Evolutionary conservation across 148 eudicot species (phyloP).

Genomic region (Amaranthus palmeri): DNA sequence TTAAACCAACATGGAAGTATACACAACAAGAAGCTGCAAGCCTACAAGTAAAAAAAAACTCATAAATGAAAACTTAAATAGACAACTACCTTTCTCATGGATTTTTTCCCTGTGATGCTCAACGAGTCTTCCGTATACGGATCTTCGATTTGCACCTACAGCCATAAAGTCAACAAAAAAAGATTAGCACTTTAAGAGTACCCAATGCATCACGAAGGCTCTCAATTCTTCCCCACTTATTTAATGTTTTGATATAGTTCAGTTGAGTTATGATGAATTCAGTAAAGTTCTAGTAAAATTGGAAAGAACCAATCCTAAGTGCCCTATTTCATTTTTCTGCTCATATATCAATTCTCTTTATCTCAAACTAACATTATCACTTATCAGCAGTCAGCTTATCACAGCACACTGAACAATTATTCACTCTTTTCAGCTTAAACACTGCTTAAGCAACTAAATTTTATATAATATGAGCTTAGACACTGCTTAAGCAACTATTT

Average conservation of each 20-base stretch:
- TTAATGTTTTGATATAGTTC: too few relatives aligned
- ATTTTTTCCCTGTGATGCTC: conserved; percentile 13
- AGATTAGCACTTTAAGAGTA: background rate
- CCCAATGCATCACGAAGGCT: background rate
- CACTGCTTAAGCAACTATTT: too few relatives aligned
- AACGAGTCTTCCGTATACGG: conserved; percentile 19
- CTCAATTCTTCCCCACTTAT: background rate
- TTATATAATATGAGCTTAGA: too few relatives aligned
- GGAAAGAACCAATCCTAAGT: too few relatives aligned
- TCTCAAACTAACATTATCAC: background rate
- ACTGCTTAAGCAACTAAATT: too few relatives aligned
- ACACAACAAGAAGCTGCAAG: conserved; percentile 1
- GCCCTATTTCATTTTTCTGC: background rate
- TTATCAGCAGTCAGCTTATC: too few relatives aligned
- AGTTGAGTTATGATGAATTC: too few relatives aligned
- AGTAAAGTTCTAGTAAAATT: too few relatives aligned
- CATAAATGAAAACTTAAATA: background rate
- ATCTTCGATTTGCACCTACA: conserved; percentile 57
- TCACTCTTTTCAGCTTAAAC: too few relatives aligned
- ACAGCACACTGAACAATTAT: too few relatives aligned
- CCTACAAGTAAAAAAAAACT: background rate
- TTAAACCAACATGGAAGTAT: conserved; percentile 33
- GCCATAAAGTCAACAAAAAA: conserved; percentile 6
- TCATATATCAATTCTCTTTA: background rate
- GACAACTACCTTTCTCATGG: conserved; percentile 54